phyloP scores from a whole-genome alignment of 2,329 filamentous ascomycete species.

The Aaosphaeria arxii region DNA sequence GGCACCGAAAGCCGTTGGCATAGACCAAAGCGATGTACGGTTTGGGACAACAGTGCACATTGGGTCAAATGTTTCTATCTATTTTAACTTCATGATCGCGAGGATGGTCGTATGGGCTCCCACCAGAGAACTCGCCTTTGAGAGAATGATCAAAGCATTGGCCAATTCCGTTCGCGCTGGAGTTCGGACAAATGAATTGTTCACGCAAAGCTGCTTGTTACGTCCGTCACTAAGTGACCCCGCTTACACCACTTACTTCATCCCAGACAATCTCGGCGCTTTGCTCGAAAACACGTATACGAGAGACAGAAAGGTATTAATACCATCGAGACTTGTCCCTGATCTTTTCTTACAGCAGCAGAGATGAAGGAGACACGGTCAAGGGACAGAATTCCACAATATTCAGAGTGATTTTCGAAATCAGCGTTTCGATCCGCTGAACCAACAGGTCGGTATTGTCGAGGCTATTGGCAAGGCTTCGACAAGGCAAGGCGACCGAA shows the following conservation, averaged over 20 bases:
- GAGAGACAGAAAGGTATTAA: not conserved
- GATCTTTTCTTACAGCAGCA: not conserved
- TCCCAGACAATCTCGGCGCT: not conserved
- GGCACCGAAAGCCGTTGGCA: constrained; percentile 46
- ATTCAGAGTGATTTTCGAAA: not conserved
- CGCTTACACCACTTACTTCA: not conserved
- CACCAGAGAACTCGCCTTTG: constrained; percentile 42
- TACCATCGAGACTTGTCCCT: not conserved
- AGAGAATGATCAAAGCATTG: constrained; percentile 40
- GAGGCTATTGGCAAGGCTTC: too few relatives aligned
- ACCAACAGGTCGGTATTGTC: not conserved
- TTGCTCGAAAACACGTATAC: not conserved
- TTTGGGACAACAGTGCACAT: not conserved
- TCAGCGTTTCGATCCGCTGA: not conserved
- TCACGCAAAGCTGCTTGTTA: not conserved
- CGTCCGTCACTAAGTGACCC: not conserved
- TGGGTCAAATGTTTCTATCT: not conserved
- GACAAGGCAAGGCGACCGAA: too few relatives aligned
- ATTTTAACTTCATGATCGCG: constrained; percentile 51
- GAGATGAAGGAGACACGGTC: not conserved
- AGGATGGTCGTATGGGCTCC: constrained; percentile 57
- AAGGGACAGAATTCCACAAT: not conserved
- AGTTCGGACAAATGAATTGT: constrained; percentile 13
- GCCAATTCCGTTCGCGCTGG: constrained; percentile 20
- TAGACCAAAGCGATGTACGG: constrained; percentile 33